Percentiles rank a stretch among this genome's conserved stretches.
Conservation (phyloP, 495 filamentous ascomycete species). For the Aspergillus coremiiformis region DNA sequence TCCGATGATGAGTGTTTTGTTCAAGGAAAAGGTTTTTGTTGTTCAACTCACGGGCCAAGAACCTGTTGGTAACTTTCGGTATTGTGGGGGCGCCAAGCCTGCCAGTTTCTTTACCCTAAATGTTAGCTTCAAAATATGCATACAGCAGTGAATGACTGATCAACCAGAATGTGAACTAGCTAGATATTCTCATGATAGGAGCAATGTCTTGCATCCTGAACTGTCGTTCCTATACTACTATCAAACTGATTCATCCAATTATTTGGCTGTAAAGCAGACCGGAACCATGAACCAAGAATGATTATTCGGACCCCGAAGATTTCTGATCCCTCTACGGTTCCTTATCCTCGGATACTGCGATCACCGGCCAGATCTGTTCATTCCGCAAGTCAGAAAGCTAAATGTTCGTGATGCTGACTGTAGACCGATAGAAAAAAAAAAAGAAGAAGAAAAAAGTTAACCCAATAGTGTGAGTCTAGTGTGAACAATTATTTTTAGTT, state of each 20-base stretch:
- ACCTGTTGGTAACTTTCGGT: background rate
- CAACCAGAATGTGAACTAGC: background rate
- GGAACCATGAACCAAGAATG: background rate
- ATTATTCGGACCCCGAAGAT: background rate
- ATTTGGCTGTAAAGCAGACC: background rate
- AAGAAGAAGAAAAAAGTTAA: background rate
- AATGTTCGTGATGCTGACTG: background rate
- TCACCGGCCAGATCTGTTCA: background rate
- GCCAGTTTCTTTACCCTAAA: background rate
- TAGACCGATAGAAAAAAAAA: background rate
- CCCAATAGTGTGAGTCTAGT: too few relatives aligned
- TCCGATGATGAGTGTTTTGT: conserved; percentile 8
- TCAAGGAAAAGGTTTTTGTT: background rate
- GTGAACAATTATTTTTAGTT: background rate
- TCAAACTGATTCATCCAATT: background rate
- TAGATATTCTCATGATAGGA: background rate
- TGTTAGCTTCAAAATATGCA: too few relatives aligned
- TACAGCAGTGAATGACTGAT: too few relatives aligned
- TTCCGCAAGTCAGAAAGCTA: background rate
- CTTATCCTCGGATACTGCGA: background rate
- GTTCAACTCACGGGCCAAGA: background rate
- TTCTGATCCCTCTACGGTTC: background rate
- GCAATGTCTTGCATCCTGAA: background rate
- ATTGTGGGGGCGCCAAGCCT: background rate
- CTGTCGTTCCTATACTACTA: background rate